Base-by-base conservation (phyloP, 345 rosid species). In the Dipteronia dyeriana region DNA sequence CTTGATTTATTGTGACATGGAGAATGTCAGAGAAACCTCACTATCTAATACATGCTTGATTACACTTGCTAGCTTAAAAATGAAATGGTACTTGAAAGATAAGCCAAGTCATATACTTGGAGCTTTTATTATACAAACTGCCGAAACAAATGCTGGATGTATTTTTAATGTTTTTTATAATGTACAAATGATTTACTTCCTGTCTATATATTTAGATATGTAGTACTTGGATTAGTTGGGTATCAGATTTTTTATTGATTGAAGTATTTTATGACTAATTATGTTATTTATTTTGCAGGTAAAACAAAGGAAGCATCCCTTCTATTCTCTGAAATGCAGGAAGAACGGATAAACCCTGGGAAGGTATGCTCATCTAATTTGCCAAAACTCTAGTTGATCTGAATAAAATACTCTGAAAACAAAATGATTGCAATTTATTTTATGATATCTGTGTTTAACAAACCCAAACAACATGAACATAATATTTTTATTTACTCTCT, bases 331-430 rank as follows among this genome's bases (percentile, higher is more conserved):
- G 84, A 86, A 79, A 86, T 92, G 95, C 92, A 76, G 85, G 89
- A 84, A 82, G 90, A 84, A 82, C 94, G 97, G 79, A 88, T 90
- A 77, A 89, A 82, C 72, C 97, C 95, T 56, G 97, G 91, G 79
- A 74, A 20, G 92, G 98, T 90, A 89, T 31, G 89, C 29, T 49
- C 60, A 19, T 70, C 34, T 68, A 25, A 53, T 51, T 11, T 43
- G 23, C 77, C 43, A 39, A 51, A 38, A 22, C 29, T 61, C 14
- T 45, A 23, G 47, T 9, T 56, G 34, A 9, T 51, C 29, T 4
- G 20, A 5, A 14, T 63, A 29, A 57, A 67, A 56, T 57, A 19
- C 75, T 70, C 54, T 68, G 64, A 63, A 61, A 39, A 66, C n/a
- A 14, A 39, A 59, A 38, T 19, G 19, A 11, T 13, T 5, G 8